Evolutionary conservation across 495 filamentous ascomycete species (phyloP), one percentile per base, ranked within the genome.

Genomic region (Lophium mytilinum): DNA sequence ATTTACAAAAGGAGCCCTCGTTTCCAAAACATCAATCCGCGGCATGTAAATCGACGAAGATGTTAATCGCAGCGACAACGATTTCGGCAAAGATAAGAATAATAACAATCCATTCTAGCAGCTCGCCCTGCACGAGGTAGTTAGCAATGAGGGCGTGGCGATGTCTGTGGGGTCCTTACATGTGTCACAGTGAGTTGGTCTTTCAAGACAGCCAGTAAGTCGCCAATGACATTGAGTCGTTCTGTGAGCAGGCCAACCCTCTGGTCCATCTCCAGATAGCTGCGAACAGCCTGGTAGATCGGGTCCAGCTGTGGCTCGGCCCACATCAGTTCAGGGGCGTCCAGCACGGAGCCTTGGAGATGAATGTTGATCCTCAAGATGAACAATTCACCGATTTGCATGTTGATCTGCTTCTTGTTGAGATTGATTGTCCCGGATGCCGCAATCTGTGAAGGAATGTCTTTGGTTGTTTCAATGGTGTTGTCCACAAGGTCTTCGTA

Each of bases 271-370:
- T 98, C 93, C 21, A 98, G 78, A 65, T 98, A 98, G 64, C 84
- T 91, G 43, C 94, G 80, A 41, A 96, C 92, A 40, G 93, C 93
- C 65, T 90, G 86, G 67, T 98, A 98, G 17, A 97, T 82, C 35
- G 93, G 93, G 62, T 97, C 93, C 15, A 98, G 77, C 68, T 95
- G 90, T 12, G 93, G 93, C 71, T 98, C 93, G 40, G 90, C 88
- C 93, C 93, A 98, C 81, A 98, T 96, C 18, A 98, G 78, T 69
- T 98, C 93, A 1, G 93, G 93, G 9, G 90, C 92, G 62, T 98
- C 93, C n/a, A 98, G 84, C 10, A 98, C 90, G 24, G 85, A 90
- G 37, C 94, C 94, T 71, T 98, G 95, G 11, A 98, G 78, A 73
- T 98, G 95, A 66, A 98, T 95, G 66, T 92, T 95, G 75, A 98